Percentiles rank a stretch among this genome's conserved stretches.
These are phyloP conservation scores for Paraconiothyrium sp. DNA, from an alignment of 2,329 filamentous ascomycete genomes.

Conservation along the genomic window DNA sequence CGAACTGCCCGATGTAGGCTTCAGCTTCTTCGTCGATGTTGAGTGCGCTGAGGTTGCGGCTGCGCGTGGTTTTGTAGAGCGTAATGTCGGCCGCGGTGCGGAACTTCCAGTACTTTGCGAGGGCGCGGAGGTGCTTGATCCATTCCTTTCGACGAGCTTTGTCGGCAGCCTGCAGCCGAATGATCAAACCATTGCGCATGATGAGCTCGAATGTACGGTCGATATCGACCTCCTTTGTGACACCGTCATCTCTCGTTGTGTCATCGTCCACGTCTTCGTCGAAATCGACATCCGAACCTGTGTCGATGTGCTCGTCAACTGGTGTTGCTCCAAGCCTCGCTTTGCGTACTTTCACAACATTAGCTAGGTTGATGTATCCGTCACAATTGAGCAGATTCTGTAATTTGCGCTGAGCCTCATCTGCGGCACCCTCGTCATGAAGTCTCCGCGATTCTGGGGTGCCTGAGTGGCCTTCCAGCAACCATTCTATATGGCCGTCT, in stretches of 20 bases:
- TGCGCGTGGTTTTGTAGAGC: slow-evolving; percentile 65
- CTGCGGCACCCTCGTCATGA: slow-evolving; percentile 67
- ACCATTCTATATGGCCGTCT: slow-evolving; percentile 66
- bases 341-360: slow-evolving; percentile 66
- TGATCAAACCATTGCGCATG: slow-evolving; percentile 68
- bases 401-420: slow-evolving; percentile 66
- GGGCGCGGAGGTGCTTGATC: slow-evolving; percentile 65
- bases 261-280: slow-evolving; percentile 57
- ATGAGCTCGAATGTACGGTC: slow-evolving; percentile 69
- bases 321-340: slow-evolving; percentile 61
- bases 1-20: slow-evolving; percentile 71
- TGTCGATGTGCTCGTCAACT: slow-evolving; percentile 62
- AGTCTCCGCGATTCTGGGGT: slow-evolving; percentile 57
- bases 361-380: slow-evolving; percentile 70
- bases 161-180: slow-evolving; percentile 69
- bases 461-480: slow-evolving; percentile 54
- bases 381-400: slow-evolving; percentile 68
- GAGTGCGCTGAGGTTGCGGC: slow-evolving; percentile 66
- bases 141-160: slow-evolving; percentile 67
- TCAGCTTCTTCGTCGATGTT: slow-evolving; percentile 73
- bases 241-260: slow-evolving; percentile 61
- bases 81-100: slow-evolving; percentile 65
- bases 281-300: slow-evolving; percentile 66
- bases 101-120: slow-evolving; percentile 70
- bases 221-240: slow-evolving; percentile 63